Percentiles rank a stretch among this genome's conserved stretches.
Evolutionary conservation across 768 basidiomycete genomes (phyloP).

Genomic region (Tephrocybe sp.): DNA sequence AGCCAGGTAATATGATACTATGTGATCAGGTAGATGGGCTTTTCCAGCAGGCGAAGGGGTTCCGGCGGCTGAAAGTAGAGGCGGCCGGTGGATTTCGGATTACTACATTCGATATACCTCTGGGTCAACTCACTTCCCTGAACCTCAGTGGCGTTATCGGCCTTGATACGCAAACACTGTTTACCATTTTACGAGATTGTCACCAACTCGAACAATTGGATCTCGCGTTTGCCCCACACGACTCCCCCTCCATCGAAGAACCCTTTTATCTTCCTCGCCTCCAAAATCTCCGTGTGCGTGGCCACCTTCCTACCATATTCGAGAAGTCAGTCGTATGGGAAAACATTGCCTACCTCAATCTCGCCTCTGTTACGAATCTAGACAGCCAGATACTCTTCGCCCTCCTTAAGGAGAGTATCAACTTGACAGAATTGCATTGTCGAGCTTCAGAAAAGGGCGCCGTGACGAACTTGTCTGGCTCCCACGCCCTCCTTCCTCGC

Average conservation of each 20-base stretch:
- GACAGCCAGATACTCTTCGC: neutral
- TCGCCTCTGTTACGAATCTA: neutral
- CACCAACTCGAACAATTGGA: slow-evolving; percentile 2
- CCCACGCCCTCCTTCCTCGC: neutral
- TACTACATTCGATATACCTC: neutral
- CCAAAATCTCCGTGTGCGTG: neutral
- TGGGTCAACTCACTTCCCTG: neutral
- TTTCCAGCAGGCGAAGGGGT: slow-evolving; percentile 1
- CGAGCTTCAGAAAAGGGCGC: neutral
- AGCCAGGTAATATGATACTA: neutral
- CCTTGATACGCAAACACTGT: neutral
- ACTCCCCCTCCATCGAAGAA: neutral
- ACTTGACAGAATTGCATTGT: slow-evolving; percentile 3
- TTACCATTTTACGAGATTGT: slow-evolving; percentile 3
- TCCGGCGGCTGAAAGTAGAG: neutral
- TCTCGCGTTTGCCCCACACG: neutral
- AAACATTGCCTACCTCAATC: slow-evolving; percentile 4
- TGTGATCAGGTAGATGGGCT: neutral
- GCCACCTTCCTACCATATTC: neutral
- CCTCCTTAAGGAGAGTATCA: slow-evolving; percentile 3
- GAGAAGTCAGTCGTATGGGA: slow-evolving; percentile 1
- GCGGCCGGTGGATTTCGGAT: neutral
- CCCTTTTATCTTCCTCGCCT: slow-evolving; percentile 1
- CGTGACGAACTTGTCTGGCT: neutral
- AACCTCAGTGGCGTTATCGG: slow-evolving; percentile 4